phyloP scores from a whole-genome alignment of 495 filamentous ascomycete species.

The Aspergillus sclerotiicarbonarius region DNA sequence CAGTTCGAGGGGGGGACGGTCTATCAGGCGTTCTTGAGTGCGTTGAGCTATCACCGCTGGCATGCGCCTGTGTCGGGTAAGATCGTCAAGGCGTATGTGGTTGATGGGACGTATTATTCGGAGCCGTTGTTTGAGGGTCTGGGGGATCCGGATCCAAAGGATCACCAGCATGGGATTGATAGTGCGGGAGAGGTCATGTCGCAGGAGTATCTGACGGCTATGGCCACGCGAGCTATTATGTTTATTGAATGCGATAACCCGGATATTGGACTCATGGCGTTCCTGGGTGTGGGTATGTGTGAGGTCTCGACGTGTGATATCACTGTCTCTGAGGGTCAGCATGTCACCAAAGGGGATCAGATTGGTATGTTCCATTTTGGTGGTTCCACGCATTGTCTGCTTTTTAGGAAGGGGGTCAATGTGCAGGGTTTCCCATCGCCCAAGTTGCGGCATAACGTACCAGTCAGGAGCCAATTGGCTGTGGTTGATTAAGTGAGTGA shows the following conservation, averaged over 20 bases:
- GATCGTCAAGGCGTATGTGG: slow-evolving; percentile 52
- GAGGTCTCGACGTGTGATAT: slow-evolving; percentile 68
- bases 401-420: slow-evolving; percentile 44
- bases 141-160: slow-evolving; percentile 31
- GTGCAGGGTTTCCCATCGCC: slow-evolving; percentile 48
- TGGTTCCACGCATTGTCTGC: slow-evolving; percentile 55
- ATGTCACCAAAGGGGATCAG: slow-evolving; percentile 45
- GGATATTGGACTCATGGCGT: slow-evolving; percentile 60
- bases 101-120: slow-evolving; percentile 67
- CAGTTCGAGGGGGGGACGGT: slow-evolving; percentile 61
- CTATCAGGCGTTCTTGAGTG: slow-evolving; percentile 66
- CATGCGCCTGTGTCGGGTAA: slow-evolving; percentile 61
- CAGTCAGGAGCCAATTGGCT: slow-evolving; percentile 54
- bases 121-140: slow-evolving; percentile 57
- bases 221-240: slow-evolving; percentile 59
- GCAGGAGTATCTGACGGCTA: slow-evolving; percentile 54
- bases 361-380: slow-evolving; percentile 45
- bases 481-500: slow-evolving; percentile 33
- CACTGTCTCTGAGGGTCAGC: slow-evolving; percentile 57
- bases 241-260: slow-evolving; percentile 65
- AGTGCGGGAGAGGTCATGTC: slow-evolving; percentile 56
- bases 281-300: slow-evolving; percentile 64
- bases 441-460: slow-evolving; percentile 52
- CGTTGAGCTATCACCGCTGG: slow-evolving; percentile 70
- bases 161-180: slow-evolving; percentile 34